Evolutionary conservation across 768 basidiomycete species (phyloP), one percentile per base, ranked within the genome.

Genomic region (Agaricus subrufescens): DNA sequence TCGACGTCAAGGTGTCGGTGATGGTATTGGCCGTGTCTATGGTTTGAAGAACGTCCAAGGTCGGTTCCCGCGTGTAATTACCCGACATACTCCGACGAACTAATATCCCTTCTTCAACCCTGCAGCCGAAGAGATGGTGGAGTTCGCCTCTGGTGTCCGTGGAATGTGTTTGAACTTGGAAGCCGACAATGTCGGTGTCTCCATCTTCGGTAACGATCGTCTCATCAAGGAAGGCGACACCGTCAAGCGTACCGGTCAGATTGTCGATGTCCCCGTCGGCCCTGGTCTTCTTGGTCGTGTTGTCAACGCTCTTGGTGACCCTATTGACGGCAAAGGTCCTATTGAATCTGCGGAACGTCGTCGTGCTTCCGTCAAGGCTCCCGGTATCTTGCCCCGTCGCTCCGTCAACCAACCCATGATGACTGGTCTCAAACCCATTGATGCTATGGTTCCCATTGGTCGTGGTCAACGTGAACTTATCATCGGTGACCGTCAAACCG

Each of bases 121-220:
- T 34, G 48, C 74, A 94, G 89, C 89, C 77, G 97, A 99, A 79
- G 97, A 99, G 86, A 99, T 99, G 97, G 97, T 99, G 84, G 97
- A 99, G 84, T 99, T 99, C 85, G 93, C 96, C 49, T 98, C 97
- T 50, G 97, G 97, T 76, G 87, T 99, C 67, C 95, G 97, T 73
- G 97, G 97, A 83, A 99, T 99, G 97, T 98, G 95, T 76, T 77
- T 99, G 76, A 99, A 99, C 90, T 89, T 99, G 86, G 97, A 99
- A 79, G 94, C 96, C 77, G 97, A 98, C 87, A 98, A 98, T 68
- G 96, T 98, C 82, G 97, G 97, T 93, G 94, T 99, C 70, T 94
- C 97, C 80, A 95, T 98, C 81, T 99, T 99, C 83, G 90, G 89
- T 84, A 90, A 89, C 71, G 91, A 93, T 76, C 91, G 91, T 83